phyloP scores from a whole-genome alignment of 768 basidiomycete species.

The Crucibulum laeve region DNA sequence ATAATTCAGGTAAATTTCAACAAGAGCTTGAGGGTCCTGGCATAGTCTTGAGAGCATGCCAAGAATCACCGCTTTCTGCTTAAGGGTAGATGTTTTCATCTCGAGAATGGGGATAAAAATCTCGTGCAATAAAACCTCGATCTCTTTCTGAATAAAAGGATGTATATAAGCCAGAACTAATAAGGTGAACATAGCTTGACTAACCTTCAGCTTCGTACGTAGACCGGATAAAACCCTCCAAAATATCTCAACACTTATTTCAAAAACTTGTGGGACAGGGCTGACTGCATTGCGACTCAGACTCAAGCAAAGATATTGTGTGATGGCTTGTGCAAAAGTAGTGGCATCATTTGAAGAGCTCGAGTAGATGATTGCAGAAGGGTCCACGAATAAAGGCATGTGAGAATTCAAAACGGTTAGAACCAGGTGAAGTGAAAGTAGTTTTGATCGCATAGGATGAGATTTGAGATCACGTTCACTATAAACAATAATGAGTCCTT shows the following conservation, averaged over 20 bases:
- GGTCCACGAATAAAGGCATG: constrained; percentile 85
- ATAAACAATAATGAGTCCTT: constrained; percentile 11
- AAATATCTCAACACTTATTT: constrained; percentile 97
- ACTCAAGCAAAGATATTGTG: constrained; percentile 91
- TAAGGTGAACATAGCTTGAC: constrained; percentile 9
- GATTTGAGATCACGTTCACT: constrained; percentile 96
- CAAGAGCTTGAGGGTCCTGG: constrained; percentile 95
- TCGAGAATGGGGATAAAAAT: constrained; percentile 98
- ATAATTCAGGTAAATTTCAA: constrained; percentile 98
- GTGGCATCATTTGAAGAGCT: constrained; percentile 85
- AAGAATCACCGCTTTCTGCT: constrained; percentile 91
- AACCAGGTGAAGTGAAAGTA: constrained; percentile 91
- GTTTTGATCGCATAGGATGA: constrained; percentile 95
- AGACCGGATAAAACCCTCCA: constrained; percentile 94
- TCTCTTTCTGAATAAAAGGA: constrained; percentile 76
- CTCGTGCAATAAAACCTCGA: constrained; percentile 96
- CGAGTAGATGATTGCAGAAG: constrained; percentile 87
- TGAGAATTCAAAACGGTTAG: constrained; percentile 90
- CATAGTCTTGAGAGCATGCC: constrained; percentile 85
- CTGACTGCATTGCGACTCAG: constrained; percentile 94
- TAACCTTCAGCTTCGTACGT: constrained; percentile 92
- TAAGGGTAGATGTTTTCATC: constrained; percentile 93
- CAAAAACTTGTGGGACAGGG: constrained; percentile 94
- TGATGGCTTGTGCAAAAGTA: constrained; percentile 88
- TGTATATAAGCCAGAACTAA: background rate